Base-by-base conservation (phyloP, 2,329 filamentous ascomycete species). In the Aspergillus quadricinctus region DNA sequence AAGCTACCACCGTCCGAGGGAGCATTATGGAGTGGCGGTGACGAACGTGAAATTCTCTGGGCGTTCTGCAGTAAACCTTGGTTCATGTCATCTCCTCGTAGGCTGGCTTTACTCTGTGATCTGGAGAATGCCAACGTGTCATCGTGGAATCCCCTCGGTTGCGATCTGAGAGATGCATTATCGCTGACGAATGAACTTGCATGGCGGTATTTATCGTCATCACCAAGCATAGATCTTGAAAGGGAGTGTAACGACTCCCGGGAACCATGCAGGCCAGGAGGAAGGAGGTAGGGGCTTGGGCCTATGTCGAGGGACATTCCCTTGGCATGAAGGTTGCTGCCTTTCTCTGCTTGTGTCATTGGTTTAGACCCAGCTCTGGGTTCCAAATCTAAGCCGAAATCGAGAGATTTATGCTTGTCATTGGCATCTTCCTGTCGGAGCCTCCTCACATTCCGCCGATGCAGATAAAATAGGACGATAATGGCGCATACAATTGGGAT, bases 361-460 rank as follows among this genome's bases (percentile, higher is more conserved):
- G 78, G 81, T 80, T 78, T 81, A 43, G 67, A 69, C 25, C 69
- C 69, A 78, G 48, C 62, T 60, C 57, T 57, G 43, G 55, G 68
- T 61, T 40, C 69, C 59, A 78, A 73, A 55, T 88, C 90, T 69
- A 97, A 75, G 37, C 94, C 94, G 70, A 97, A 99, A 72, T 99
- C 94, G 69, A 97, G 82, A 0, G 91, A 94, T 69, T 88, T 92
- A 74, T 95, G 90, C 64, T 90, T 90, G 73, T 97, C 92, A 60
- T 88, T 85, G 19, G 83, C 81, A 75, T 99, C 94, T 75, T 99
- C 94, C 57, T 81, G 77, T 54, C 80, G 80, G 61, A 91, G 80
- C 66, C 85, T 91, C 70, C 83, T 85, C 41, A 89, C 76, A 66
- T 91, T 88, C 71, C 90, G 83, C 52, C 90, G 85, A 70, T 97